phyloP scores from a whole-genome alignment of 73 alveolate genomes.

The Blepharisma stoltei region DNA sequence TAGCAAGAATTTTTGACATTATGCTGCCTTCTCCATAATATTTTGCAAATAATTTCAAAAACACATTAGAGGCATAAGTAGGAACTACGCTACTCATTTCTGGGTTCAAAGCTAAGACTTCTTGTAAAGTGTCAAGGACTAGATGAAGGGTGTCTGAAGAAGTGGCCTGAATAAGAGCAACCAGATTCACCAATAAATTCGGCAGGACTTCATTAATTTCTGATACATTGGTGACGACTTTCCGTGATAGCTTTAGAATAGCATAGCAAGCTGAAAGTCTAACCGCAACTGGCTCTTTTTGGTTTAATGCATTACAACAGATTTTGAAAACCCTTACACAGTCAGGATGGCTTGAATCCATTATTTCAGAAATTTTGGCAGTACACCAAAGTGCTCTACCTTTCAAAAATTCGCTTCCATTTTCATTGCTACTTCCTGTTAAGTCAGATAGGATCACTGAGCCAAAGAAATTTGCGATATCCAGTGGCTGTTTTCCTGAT shows the following conservation, averaged over 20 bases:
- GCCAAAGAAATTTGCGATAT: slow-evolving; percentile 31
- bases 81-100: slow-evolving; percentile 66
- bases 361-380: slow-evolving; percentile 41
- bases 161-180: slow-evolving; percentile 51
- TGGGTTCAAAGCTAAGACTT: slow-evolving; percentile 55
- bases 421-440: background rate
- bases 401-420: slow-evolving; percentile 35
- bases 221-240: slow-evolving; percentile 31
- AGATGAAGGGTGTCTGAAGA: slow-evolving; percentile 73
- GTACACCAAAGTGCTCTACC: slow-evolving; percentile 61
- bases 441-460: slow-evolving; percentile 41
- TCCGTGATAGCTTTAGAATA: slow-evolving; percentile 42
- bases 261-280: slow-evolving; percentile 53
- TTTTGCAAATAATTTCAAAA: slow-evolving; percentile 58
- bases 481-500: slow-evolving; percentile 8
- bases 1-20: slow-evolving; percentile 65
- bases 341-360: slow-evolving; percentile 38
- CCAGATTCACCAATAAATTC: slow-evolving; percentile 46
- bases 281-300: slow-evolving; percentile 28
- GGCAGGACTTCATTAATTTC: slow-evolving; percentile 20
- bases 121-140: slow-evolving; percentile 73
- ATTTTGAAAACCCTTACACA: slow-evolving; percentile 28
- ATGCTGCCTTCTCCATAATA: slow-evolving; percentile 64
- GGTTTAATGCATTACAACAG: slow-evolving; percentile 11
- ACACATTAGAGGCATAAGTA: slow-evolving; percentile 57